Conservation (phyloP, 345 rosid genomes). For the Eucalyptus tenuipes region DNA sequence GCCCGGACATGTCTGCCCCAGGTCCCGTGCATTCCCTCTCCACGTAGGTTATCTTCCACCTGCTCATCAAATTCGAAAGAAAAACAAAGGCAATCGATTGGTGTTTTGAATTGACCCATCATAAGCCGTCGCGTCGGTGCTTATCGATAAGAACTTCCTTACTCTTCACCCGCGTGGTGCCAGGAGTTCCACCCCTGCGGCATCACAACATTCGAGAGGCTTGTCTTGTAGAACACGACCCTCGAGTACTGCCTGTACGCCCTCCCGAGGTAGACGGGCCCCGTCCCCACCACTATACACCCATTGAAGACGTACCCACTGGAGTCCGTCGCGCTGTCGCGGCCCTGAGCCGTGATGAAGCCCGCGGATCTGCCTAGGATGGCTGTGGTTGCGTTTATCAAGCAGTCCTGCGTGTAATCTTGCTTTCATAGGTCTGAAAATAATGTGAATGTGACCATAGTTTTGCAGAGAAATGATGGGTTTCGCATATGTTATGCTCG, state of each 20-base stretch:
- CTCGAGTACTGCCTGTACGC: constrained; percentile 18
- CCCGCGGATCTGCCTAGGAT: not conserved
- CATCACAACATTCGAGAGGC: not conserved
- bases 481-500: not conserved
- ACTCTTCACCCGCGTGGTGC: constrained; percentile 13
- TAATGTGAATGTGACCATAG: not conserved
- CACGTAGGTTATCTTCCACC: constrained; percentile 7
- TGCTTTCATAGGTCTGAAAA: not conserved
- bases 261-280: constrained; percentile 19
- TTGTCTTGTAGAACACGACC: constrained; percentile 10
- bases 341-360: constrained; percentile 27
- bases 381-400: not conserved
- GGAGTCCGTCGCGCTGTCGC: not conserved
- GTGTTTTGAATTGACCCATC: not conserved
- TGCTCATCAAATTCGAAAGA: not conserved
- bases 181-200: constrained; percentile 34
- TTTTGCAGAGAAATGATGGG: not conserved
- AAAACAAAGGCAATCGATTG: not conserved
- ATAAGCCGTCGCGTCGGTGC: not conserved
- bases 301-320: constrained; percentile 3
- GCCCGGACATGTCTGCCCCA: constrained; percentile 14
- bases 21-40: constrained; percentile 28
- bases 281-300: constrained; percentile 12
- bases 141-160: not conserved
- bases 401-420: not conserved